Percentiles rank a stretch among this genome's conserved stretches.
phyloP scores from a whole-genome alignment of 2,329 filamentous ascomycete genomes.

The Calonectria montana region DNA sequence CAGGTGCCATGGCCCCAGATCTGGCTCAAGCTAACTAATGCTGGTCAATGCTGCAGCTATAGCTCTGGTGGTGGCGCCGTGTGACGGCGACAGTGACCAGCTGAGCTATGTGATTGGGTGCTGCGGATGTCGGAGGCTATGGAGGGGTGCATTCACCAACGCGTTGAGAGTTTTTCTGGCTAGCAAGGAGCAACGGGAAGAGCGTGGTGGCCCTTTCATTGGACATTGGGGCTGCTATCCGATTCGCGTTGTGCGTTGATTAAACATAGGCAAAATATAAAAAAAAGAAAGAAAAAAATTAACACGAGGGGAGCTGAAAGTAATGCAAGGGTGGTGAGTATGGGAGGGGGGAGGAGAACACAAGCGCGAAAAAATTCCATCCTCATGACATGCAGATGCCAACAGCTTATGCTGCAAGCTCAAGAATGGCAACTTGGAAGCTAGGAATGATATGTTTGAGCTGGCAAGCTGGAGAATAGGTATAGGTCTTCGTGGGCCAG shows the following conservation, averaged over 20 bases:
- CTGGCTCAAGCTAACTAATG: conserved; percentile 32
- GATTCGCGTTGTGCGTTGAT: not conserved
- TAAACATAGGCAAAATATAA: not conserved
- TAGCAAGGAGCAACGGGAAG: conserved; percentile 4
- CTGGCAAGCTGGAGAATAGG: not conserved
- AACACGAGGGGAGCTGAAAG: no score
- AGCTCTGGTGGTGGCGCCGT: conserved; percentile 28
- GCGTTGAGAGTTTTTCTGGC: not conserved
- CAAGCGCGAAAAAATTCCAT: not conserved
- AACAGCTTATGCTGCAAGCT: not conserved
- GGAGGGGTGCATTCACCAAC: not conserved
- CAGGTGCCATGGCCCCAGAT: conserved; percentile 22
- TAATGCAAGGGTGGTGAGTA: not conserved
- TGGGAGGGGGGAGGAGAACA: not conserved
- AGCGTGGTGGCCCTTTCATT: not conserved
- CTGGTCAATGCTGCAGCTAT: conserved; percentile 31
- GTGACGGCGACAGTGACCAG: conserved; percentile 28
- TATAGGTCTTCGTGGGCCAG: not conserved
- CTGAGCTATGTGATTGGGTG: conserved; percentile 21
- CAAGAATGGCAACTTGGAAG: not conserved
- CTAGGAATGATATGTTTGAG: not conserved
- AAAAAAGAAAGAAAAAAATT: not conserved
- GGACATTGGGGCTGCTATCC: not conserved
- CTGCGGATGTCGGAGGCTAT: not conserved
- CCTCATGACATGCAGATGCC: not conserved